These are phyloP conservation scores for Penicillium nucicola DNA, from an alignment of 495 filamentous ascomycete species.

Conservation along the genomic window DNA sequence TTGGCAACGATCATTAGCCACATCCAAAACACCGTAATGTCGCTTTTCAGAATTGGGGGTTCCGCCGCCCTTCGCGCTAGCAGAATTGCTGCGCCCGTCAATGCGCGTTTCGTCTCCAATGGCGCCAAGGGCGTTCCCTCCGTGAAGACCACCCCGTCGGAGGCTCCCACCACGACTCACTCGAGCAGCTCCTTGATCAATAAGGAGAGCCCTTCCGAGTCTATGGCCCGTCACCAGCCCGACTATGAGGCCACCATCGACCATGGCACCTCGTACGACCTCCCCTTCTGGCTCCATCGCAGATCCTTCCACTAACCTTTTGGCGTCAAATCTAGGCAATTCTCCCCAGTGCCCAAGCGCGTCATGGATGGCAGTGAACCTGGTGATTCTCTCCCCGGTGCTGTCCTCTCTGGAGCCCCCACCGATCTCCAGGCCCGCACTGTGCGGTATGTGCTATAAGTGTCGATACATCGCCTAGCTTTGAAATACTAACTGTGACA, in stretches of 20 bases:
- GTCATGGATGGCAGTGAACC: conserved; percentile 90
- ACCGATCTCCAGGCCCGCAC: conserved; percentile 89
- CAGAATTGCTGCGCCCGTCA: conserved; percentile 30
- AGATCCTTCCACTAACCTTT: conserved; percentile 20
- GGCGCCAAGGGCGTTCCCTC: conserved; percentile 20
- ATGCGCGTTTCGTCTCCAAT: conserved; percentile 37
- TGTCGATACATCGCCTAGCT: background rate
- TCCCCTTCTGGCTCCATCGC: background rate
- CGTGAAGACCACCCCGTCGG: conserved; percentile 40
- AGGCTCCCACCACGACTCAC: conserved; percentile 35
- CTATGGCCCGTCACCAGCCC: conserved; percentile 62
- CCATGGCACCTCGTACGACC: conserved; percentile 73
- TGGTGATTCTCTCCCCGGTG: conserved; percentile 69
- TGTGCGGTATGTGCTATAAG: conserved; percentile 63
- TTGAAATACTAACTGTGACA: conserved; percentile 19
- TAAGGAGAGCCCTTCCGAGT: conserved; percentile 49
- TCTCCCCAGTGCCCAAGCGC: conserved; percentile 82
- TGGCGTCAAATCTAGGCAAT: conserved; percentile 53
- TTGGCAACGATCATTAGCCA: conserved; percentile 18
- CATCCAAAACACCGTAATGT: conserved; percentile 35
- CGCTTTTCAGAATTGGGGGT: conserved; percentile 42
- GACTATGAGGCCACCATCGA: conserved; percentile 77
- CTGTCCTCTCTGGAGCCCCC: conserved; percentile 87
- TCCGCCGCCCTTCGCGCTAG: conserved; percentile 35
- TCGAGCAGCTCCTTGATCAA: conserved; percentile 48